phyloP scores from a whole-genome alignment of 75 land plant genomes.

The Ceratopteris richardii region DNA sequence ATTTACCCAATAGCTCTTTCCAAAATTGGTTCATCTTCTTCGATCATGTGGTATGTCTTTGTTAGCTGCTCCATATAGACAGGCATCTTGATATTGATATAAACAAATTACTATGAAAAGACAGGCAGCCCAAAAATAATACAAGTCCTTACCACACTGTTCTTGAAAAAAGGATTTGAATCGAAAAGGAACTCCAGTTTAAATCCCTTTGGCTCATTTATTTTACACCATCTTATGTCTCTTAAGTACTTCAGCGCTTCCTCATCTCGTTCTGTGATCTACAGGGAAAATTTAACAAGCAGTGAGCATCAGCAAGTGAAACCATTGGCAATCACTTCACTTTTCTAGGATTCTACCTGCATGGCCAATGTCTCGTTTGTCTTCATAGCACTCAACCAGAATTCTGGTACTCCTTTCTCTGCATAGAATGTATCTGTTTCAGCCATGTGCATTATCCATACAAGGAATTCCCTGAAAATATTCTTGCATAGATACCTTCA shows the following conservation, averaged over 20 bases:
- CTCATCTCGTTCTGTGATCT: conserved; percentile 97
- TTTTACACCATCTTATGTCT: conserved; percentile 77
- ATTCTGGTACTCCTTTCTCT: conserved; percentile 94
- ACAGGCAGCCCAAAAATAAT: neutral
- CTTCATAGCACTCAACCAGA: conserved; percentile 93
- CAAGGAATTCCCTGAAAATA: neutral
- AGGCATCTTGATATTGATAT: neutral
- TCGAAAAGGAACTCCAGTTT: conserved; percentile 89
- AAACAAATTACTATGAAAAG: neutral
- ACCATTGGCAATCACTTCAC: no score
- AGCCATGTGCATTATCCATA: neutral
- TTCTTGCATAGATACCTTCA: conserved; percentile 32
- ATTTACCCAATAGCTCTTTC: conserved; percentile 97
- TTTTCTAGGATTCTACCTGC: conserved; percentile 42
- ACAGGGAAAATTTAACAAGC: conserved; percentile 6
- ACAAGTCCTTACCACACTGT: conserved; percentile 34
- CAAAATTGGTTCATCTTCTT: conserved; percentile 95
- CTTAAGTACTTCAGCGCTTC: conserved; percentile 81
- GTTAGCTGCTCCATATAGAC: conserved; percentile 33
- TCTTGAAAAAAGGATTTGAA: conserved; percentile 83
- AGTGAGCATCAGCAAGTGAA: neutral
- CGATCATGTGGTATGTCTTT: conserved; percentile 98
- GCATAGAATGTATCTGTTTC: conserved; percentile 6
- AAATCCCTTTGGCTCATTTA: conserved; percentile 87
- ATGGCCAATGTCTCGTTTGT: conserved; percentile 75